phyloP scores from a whole-genome alignment of 352 stramenopile genomes.

The Phytopythium ostracodes region DNA sequence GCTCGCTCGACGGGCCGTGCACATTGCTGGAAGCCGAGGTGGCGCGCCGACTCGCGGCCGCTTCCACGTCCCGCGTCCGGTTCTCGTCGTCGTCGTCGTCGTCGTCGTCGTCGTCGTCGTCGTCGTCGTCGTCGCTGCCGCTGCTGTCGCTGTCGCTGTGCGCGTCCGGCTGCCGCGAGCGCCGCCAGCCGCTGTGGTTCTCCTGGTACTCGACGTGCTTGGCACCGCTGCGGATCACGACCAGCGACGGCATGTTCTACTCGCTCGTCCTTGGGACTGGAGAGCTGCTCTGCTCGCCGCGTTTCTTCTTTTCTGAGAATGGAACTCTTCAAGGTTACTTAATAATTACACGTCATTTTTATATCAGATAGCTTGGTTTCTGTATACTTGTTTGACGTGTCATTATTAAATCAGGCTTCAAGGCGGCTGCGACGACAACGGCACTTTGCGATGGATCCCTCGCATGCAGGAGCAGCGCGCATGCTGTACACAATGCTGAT shows the following conservation, averaged over 20 bases:
- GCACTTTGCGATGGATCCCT: no score
- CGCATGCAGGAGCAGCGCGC: no score
- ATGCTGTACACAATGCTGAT: no score
- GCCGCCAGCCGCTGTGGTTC: conserved; percentile 38
- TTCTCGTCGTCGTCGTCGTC: conserved; percentile 24
- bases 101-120: conserved; percentile 12
- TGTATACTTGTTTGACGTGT: not conserved
- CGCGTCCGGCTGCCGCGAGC: conserved; percentile 15
- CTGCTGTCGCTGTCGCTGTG: conserved; percentile 15
- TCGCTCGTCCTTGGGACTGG: no score
- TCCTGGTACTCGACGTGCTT: conserved; percentile 70
- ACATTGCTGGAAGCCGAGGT: not conserved
- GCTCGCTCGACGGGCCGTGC: conserved; percentile 35
- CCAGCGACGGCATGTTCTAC: conserved; percentile 76
- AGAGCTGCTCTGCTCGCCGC: not conserved
- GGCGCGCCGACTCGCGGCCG: not conserved
- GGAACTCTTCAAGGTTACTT: not conserved
- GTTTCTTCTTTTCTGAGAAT: conserved; percentile 10
- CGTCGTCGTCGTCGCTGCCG: conserved; percentile 8
- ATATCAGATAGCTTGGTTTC: not conserved
- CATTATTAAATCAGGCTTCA: not conserved
- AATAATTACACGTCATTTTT: not conserved
- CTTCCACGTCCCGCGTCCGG: conserved; percentile 18
- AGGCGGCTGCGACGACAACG: no score
- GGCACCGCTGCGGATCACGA: conserved; percentile 60